Percentiles rank a stretch among this genome's conserved stretches.
Evolutionary conservation across 768 basidiomycete species (phyloP).

Genomic region (Phaeotremella skinneri): DNA sequence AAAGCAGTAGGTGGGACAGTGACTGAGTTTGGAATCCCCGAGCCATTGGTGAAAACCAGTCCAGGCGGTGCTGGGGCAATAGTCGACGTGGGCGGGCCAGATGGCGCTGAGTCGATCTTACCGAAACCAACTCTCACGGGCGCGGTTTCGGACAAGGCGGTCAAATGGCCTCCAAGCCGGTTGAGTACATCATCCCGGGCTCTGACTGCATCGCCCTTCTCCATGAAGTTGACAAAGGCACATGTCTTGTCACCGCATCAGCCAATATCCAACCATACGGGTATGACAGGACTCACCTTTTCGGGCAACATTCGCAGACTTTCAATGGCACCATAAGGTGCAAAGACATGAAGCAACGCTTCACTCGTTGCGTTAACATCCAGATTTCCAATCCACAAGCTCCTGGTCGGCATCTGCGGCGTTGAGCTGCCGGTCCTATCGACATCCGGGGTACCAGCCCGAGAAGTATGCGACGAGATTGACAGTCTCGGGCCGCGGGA

Average conservation of each 20-base stretch:
- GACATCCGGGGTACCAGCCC: conserved; percentile 45
- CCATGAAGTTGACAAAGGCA: conserved; percentile 98
- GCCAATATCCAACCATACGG: not conserved
- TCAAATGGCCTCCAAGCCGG: conserved; percentile 77
- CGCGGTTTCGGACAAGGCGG: conserved; percentile 86
- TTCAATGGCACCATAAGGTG: conserved; percentile 95
- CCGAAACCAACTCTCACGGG: conserved; percentile 97
- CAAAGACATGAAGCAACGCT: conserved; percentile 91
- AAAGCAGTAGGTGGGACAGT: conserved; percentile 43
- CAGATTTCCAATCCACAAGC: conserved; percentile 96
- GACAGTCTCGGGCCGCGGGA: conserved; percentile 34
- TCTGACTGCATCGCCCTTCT: conserved; percentile 89
- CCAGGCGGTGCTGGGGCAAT: conserved; percentile 53
- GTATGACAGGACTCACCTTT: conserved; percentile 64
- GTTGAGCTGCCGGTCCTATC: conserved; percentile 32
- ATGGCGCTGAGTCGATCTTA: conserved; percentile 93
- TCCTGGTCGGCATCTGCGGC: conserved; percentile 84
- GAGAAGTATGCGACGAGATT: conserved; percentile 38
- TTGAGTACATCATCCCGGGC: conserved; percentile 98
- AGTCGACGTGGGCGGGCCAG: conserved; percentile 74
- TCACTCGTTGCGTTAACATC: conserved; percentile 92
- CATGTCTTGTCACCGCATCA: conserved; percentile 66
- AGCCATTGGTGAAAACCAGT: conserved; percentile 50
- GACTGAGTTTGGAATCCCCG: conserved; percentile 29
- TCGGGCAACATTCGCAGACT: conserved; percentile 90